A percentile compares a stretch with the other conserved stretches of the same genome.
These are phyloP conservation scores for Turnera subulata DNA, from an alignment of 345 rosid genomes.

Conservation along the genomic window DNA sequence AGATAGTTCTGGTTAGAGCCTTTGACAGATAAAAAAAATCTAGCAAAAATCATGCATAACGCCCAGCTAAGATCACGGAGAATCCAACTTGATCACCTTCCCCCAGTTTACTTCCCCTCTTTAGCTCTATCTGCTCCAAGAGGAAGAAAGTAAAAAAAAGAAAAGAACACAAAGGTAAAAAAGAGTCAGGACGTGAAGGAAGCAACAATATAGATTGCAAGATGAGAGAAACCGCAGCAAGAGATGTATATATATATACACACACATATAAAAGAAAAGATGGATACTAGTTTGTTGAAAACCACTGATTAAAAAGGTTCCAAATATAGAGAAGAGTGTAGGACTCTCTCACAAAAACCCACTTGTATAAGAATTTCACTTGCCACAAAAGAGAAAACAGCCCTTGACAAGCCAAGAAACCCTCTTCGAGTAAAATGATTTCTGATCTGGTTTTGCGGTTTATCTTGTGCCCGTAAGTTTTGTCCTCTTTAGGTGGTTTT, in stretches of 20 bases:
- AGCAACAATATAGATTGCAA: neutral
- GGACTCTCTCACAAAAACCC: slow-evolving; percentile 5
- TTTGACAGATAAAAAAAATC: slow-evolving; percentile 19
- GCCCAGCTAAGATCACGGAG: slow-evolving; percentile 30
- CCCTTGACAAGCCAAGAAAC: neutral
- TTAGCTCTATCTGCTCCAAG: slow-evolving; percentile 24
- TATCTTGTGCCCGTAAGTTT: slow-evolving; percentile 8
- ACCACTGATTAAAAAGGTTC: neutral
- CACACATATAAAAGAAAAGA: too few relatives aligned
- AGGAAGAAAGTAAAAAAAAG: too few relatives aligned
- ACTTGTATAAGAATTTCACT: slow-evolving; percentile 1
- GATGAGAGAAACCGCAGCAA: neutral
- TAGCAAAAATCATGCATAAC: slow-evolving; percentile 10
- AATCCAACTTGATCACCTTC: slow-evolving; percentile 29
- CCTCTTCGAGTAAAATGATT: neutral
- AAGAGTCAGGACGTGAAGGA: neutral
- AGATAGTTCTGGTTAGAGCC: slow-evolving; percentile 30
- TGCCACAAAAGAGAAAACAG: slow-evolving; percentile 11
- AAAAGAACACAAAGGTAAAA: slow-evolving; percentile 4
- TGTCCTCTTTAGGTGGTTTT: slow-evolving; percentile 2
- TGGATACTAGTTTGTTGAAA: neutral
- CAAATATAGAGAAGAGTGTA: neutral
- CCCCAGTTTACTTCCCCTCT: slow-evolving; percentile 13
- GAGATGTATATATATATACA: too few relatives aligned
- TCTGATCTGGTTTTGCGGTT: slow-evolving; percentile 20